Evolutionary conservation across 306 rosid genomes (phyloP), one percentile per base, ranked within the genome.

Genomic region (Medicago truncatula): DNA sequence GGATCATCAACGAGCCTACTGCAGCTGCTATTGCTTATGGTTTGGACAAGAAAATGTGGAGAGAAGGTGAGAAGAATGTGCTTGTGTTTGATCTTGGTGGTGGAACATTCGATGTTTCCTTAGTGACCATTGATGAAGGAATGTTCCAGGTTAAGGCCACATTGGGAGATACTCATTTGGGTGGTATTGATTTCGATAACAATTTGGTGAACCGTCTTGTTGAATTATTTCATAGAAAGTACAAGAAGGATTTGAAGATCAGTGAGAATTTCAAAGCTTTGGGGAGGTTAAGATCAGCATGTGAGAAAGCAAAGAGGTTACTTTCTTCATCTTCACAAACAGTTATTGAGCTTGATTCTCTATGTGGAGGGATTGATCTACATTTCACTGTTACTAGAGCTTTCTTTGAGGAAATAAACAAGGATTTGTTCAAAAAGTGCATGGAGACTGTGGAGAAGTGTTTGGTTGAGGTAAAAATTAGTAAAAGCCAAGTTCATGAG

Each of bases 1-100:
- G 87, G 65, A 84, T 84, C 54, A 84, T 84, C 65, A 84, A 80
- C 41, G 87, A 84, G 23, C 87, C 85, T 5, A 77, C 87, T 0
- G 87, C 87, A 6, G 87, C 87, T 25, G 83, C 87, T 11, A 84
- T 84, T 36, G 87, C 87, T 31, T 84, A 73, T 18, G 87, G 87
- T 1, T 73, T 84, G 28, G 83, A 84, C 60, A 84, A 73, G 71
- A 80, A 73, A 25, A 46, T 25, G 1, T 84, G 77, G 50, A 80
- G 78, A 70, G 23, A 78, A 7, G 83, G 75, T 9, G 87, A 84
- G 49, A 36, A 52, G 63, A 84, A 84, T 16, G 87, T 84, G 71
- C 80, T 84, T 9, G 84, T 84, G 39, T 84, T 84, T 52, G 87
- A 80, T 62, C 85, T 84, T 8, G 87, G 87, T 61, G 87, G 87